Evolutionary conservation across 1,284 basidiomycete species (phyloP).

Genomic region (Rhodotorula sp.): DNA sequence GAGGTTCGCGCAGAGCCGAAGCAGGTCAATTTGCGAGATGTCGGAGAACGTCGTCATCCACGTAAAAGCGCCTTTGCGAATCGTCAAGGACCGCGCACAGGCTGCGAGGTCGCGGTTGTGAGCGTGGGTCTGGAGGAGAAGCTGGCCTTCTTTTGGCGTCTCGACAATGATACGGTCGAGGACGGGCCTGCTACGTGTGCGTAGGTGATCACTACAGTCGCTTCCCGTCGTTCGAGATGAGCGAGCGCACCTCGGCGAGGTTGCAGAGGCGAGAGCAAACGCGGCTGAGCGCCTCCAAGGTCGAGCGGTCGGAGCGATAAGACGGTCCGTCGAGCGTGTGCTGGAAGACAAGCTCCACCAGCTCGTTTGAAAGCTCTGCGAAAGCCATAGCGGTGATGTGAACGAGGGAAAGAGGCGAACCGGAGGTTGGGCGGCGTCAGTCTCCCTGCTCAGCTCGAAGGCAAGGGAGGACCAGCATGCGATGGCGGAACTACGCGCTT

Average conservation of each 20-base stretch:
- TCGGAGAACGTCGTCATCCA: constrained; percentile 8
- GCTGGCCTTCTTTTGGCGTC: not conserved
- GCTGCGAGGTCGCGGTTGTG: not conserved
- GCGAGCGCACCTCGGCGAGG: constrained; percentile 2
- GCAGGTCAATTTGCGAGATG: constrained; percentile 14
- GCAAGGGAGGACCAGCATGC: not conserved
- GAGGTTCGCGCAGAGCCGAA: constrained; percentile 10
- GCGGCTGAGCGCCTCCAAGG: not conserved
- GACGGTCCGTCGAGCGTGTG: not conserved
- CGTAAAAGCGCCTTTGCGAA: not conserved
- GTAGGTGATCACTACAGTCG: too few relatives aligned
- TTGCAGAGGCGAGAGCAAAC: not conserved
- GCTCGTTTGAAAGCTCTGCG: constrained; percentile 1
- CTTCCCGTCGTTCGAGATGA: not conserved
- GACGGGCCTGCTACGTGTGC: not conserved
- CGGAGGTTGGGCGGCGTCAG: too few relatives aligned
- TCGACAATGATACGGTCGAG: not conserved
- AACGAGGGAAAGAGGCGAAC: not conserved
- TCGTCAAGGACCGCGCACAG: not conserved
- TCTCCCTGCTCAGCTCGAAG: not conserved
- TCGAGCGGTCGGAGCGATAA: not conserved
- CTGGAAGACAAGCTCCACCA: constrained; percentile 4
- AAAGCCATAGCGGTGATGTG: not conserved
- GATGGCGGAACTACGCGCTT: not conserved
- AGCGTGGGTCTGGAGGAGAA: constrained; percentile 1